Percentiles rank a stretch among this genome's conserved stretches.
These are phyloP conservation scores for Tylopilus plumbeoviolaceoides DNA, from an alignment of 768 basidiomycete species.

Conservation along the genomic window DNA sequence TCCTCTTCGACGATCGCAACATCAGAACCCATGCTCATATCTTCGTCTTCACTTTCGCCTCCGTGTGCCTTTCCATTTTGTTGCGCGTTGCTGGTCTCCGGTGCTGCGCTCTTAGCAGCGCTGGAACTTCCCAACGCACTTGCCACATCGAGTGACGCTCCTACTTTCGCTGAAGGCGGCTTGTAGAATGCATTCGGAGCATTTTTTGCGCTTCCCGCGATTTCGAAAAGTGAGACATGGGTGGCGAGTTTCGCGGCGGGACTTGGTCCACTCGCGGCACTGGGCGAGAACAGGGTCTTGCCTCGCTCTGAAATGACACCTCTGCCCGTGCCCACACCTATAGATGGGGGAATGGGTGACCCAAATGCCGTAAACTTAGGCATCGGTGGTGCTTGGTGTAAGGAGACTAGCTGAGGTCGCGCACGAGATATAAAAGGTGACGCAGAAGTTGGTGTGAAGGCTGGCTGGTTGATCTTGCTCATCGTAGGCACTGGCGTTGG, in stretches of 20 bases:
- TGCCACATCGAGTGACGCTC: neutral
- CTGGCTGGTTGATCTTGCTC: neutral
- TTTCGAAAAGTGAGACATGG: slow-evolving; percentile 37
- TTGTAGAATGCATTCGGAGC: slow-evolving; percentile 66
- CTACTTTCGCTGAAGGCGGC: slow-evolving; percentile 34
- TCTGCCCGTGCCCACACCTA: neutral
- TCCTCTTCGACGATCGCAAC: slow-evolving; percentile 10
- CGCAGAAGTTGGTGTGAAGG: neutral
- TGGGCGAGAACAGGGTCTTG: slow-evolving; percentile 14
- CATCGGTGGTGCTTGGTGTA: slow-evolving; percentile 4
- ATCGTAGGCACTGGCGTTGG: neutral
- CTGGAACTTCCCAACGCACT: neutral
- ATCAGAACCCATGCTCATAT: slow-evolving; percentile 22
- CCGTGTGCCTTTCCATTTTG: slow-evolving; percentile 8
- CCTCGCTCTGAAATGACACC: slow-evolving; percentile 14
- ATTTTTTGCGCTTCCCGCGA: slow-evolving; percentile 44
- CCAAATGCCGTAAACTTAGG: slow-evolving; percentile 28
- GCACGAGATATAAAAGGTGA: slow-evolving; percentile 8
- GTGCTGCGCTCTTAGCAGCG: neutral
- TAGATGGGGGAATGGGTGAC: slow-evolving; percentile 16
- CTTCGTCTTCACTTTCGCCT: slow-evolving; percentile 9
- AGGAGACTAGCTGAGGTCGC: slow-evolving; percentile 1
- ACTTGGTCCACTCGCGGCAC: neutral
- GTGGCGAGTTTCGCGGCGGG: slow-evolving; percentile 1
- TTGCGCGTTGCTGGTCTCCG: neutral